Percentiles rank a stretch among this genome's conserved stretches.
These are phyloP conservation scores for Craspedostauros australis DNA, from an alignment of 108 stramenopile genomes.

Conservation along the genomic window DNA sequence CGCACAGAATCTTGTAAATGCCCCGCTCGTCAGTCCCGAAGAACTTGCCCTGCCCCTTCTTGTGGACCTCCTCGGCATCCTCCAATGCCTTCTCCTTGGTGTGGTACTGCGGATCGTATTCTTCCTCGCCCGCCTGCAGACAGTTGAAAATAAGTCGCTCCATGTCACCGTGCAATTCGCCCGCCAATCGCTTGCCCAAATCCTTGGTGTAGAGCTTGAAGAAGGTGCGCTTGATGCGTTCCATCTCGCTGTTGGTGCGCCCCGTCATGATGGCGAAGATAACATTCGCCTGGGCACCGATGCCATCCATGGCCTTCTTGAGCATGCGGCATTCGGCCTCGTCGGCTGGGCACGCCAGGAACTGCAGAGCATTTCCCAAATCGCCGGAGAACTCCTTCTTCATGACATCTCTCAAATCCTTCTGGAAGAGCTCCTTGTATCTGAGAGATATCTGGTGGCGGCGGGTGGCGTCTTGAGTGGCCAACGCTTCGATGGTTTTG, in stretches of 20 bases:
- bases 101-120: constrained; percentile 57
- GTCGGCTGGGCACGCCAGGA: constrained; percentile 41
- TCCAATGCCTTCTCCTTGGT: constrained; percentile 51
- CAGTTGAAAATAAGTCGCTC: constrained; percentile 44
- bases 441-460: constrained; percentile 43
- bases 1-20: constrained; percentile 44
- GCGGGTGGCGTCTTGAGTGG: constrained; percentile 25
- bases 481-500: constrained; percentile 31
- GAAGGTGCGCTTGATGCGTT: constrained; percentile 57
- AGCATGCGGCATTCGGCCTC: constrained; percentile 63
- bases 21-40: constrained; percentile 54
- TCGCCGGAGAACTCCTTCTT: constrained; percentile 55
- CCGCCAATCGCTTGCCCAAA: constrained; percentile 35
- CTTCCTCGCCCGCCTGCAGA: constrained; percentile 57
- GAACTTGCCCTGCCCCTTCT: constrained; percentile 53
- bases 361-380: constrained; percentile 40
- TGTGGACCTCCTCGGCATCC: constrained; percentile 51
- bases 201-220: constrained; percentile 66
- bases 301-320: constrained; percentile 50
- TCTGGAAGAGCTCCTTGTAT: constrained; percentile 47
- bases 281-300: constrained; percentile 47
- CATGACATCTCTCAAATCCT: constrained; percentile 49
- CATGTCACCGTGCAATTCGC: constrained; percentile 54
- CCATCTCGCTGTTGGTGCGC: constrained; percentile 58
- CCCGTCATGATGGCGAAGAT: constrained; percentile 53